phyloP scores from a whole-genome alignment of 2,329 filamentous ascomycete species.

The Exophiala lecanii-corni region DNA sequence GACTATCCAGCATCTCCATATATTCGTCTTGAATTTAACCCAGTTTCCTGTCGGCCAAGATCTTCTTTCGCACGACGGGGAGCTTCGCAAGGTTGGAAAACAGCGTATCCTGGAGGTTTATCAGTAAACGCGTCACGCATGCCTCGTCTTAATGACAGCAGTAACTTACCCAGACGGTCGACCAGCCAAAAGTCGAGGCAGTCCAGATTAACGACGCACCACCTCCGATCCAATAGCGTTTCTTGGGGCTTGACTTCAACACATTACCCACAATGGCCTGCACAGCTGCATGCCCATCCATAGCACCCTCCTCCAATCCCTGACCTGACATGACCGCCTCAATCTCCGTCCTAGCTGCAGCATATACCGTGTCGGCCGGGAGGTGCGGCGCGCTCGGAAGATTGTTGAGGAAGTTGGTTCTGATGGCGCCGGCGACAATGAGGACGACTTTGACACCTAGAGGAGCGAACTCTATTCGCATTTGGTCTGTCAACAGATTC shows the following conservation, averaged over 20 bases:
- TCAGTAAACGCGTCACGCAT: too few species aligned
- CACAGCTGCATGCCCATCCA: not conserved
- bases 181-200: not conserved
- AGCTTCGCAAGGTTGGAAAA: too few species aligned
- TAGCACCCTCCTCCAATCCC: not conserved
- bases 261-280: not conserved
- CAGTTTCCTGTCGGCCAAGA: too few species aligned
- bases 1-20: too few species aligned
- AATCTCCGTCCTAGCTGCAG: not conserved
- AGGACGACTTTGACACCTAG: constrained; percentile 48
- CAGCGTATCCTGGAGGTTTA: too few species aligned
- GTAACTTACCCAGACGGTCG: not conserved
- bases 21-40: too few species aligned
- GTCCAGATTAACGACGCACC: not conserved
- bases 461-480: constrained; percentile 42
- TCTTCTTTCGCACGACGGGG: too few species aligned
- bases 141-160: too few species aligned
- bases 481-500: constrained; percentile 52
- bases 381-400: not conserved
- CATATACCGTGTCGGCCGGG: not conserved
- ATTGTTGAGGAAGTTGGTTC: constrained; percentile 44
- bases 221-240: not conserved
- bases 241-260: not conserved
- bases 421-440: constrained; percentile 56
- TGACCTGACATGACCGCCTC: not conserved